These are phyloP conservation scores for Penicillium soppii DNA, from an alignment of 495 filamentous ascomycete species.

Conservation along the genomic window DNA sequence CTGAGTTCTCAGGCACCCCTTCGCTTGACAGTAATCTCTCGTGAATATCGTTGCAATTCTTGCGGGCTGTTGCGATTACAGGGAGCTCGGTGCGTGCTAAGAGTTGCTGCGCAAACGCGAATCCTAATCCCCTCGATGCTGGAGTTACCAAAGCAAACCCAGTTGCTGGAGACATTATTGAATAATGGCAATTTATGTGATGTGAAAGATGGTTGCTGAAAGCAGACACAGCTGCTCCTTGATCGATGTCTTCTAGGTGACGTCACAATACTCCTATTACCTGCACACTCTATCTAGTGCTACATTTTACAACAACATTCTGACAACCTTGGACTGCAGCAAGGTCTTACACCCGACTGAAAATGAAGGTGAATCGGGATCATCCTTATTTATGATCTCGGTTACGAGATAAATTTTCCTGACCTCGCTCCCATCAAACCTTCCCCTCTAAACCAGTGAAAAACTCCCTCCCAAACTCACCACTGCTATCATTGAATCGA, in stretches of 20 bases:
- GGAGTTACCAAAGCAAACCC: slow-evolving; percentile 49
- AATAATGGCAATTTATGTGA: background rate
- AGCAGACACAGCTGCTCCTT: background rate
- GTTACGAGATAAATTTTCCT: no score
- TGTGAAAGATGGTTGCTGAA: background rate
- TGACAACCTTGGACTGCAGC: no score
- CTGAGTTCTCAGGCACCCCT: slow-evolving; percentile 24
- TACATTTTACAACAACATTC: background rate
- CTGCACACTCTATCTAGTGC: no score
- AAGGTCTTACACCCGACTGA: no score
- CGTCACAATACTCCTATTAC: background rate
- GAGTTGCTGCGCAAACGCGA: slow-evolving; percentile 66
- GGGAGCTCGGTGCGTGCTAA: slow-evolving; percentile 64
- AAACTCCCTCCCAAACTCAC: slow-evolving; percentile 56
- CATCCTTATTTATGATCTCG: no score
- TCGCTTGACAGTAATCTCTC: slow-evolving; percentile 53
- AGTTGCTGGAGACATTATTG: slow-evolving; percentile 9
- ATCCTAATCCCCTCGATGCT: slow-evolving; percentile 72
- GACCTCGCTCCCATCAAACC: slow-evolving; percentile 6
- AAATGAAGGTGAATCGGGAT: no score
- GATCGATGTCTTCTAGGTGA: background rate
- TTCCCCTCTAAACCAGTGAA: slow-evolving; percentile 65
- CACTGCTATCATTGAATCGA: slow-evolving; percentile 59
- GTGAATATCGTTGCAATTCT: slow-evolving; percentile 51
- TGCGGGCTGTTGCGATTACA: slow-evolving; percentile 70